Conservation (phyloP, 495 filamentous ascomycete genomes). For the Podospora australis region DNA sequence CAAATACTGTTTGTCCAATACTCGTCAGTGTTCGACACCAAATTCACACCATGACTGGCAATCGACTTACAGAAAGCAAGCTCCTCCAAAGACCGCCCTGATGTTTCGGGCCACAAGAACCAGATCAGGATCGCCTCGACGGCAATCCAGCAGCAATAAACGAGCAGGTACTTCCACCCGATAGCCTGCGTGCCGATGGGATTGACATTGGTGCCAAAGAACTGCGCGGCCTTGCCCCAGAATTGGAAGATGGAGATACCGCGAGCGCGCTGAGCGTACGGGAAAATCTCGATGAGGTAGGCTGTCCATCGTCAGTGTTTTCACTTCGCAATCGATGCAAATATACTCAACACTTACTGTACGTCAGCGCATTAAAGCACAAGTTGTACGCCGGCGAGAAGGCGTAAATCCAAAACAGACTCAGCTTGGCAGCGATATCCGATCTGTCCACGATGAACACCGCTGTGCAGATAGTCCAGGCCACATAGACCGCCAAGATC, state of each 20-base stretch:
- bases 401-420: conserved; percentile 57
- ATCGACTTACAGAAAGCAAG: conserved; percentile 53
- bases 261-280: conserved; percentile 53
- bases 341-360: conserved; percentile 50
- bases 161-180: conserved; percentile 52
- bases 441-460: conserved; percentile 31
- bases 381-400: conserved; percentile 59
- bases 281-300: conserved; percentile 60
- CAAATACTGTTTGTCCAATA: conserved; percentile 24
- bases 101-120: conserved; percentile 60
- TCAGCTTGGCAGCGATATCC: conserved; percentile 35
- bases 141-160: conserved; percentile 50
- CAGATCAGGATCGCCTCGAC: conserved; percentile 53
- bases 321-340: no score
- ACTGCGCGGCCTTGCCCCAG: conserved; percentile 44
- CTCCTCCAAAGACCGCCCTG: conserved; percentile 56
- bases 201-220: conserved; percentile 55
- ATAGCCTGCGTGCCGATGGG: conserved; percentile 56
- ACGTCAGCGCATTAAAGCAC: conserved; percentile 62
- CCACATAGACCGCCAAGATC: conserved; percentile 51
- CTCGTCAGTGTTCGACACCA: no score
- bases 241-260: conserved; percentile 62
- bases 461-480: conserved; percentile 53
- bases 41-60: background rate
- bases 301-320: conserved; percentile 26